phyloP scores from a whole-genome alignment of 257 asterid species.

The Ehretia macrophylla region DNA sequence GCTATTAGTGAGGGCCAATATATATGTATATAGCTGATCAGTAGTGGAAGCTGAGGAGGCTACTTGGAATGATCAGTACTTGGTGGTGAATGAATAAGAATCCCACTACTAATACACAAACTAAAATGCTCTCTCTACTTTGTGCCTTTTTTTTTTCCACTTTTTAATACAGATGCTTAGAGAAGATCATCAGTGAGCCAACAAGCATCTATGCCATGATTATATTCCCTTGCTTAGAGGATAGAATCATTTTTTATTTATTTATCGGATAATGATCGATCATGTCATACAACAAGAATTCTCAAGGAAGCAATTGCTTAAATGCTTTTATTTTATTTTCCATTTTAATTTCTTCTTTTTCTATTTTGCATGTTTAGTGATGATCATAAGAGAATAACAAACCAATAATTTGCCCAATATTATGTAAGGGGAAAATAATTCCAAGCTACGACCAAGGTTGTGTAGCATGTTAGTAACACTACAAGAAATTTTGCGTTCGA shows the following conservation, averaged over 20 bases:
- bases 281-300: slow-evolving; percentile 6
- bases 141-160: slow-evolving; percentile 28
- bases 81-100: slow-evolving; percentile 60
- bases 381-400: too few relatives aligned
- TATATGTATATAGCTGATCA: too few relatives aligned
- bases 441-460: too few relatives aligned
- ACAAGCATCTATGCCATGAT: slow-evolving; percentile 21
- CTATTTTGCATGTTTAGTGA: neutral
- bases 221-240: slow-evolving; percentile 39
- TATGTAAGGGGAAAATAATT: too few relatives aligned
- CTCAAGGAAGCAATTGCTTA: too few relatives aligned
- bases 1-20: neutral
- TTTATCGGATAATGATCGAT: slow-evolving; percentile 21
- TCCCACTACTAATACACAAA: slow-evolving; percentile 59
- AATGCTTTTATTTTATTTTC: too few relatives aligned
- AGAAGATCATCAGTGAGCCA: slow-evolving; percentile 36
- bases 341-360: too few relatives aligned
- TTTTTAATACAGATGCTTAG: too few relatives aligned
- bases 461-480: too few relatives aligned
- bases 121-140: slow-evolving; percentile 28
- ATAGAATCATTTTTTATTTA: slow-evolving; percentile 27
- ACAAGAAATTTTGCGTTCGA: too few relatives aligned
- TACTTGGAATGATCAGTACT: slow-evolving; percentile 30
- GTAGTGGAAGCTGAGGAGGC: slow-evolving; percentile 34
- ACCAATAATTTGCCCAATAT: too few relatives aligned